These are phyloP conservation scores for Wallemia hederae DNA, from an alignment of 1,284 basidiomycete species.

Conservation along the genomic window DNA sequence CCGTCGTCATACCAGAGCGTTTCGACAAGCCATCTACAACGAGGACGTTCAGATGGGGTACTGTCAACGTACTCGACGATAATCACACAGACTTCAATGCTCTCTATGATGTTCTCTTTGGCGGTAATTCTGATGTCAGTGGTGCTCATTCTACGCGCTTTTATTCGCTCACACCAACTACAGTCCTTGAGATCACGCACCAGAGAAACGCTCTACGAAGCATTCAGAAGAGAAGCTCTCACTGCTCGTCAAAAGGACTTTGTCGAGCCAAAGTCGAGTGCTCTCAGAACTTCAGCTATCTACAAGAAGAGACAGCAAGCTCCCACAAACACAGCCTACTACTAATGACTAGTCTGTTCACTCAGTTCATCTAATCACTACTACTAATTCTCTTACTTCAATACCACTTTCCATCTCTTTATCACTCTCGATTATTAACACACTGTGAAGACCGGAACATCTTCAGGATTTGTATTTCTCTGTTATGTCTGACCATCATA, in stretches of 20 bases:
- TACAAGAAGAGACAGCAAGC: not conserved
- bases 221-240: conserved; percentile 51
- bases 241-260: conserved; percentile 21
- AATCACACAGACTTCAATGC: conserved; percentile 54
- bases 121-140: conserved; percentile 44
- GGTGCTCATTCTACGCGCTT: conserved; percentile 7
- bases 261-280: too few relatives aligned
- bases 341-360: too few relatives aligned
- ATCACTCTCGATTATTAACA: not conserved
- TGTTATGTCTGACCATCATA: not conserved
- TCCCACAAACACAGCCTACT: too few relatives aligned
- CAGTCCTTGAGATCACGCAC: conserved; percentile 46
- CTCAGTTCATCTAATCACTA: too few relatives aligned
- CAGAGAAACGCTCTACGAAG: conserved; percentile 53
- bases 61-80: conserved; percentile 47
- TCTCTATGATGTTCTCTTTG: conserved; percentile 40
- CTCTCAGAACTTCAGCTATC: too few relatives aligned
- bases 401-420: not conserved
- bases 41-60: conserved; percentile 49
- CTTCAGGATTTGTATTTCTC: not conserved
- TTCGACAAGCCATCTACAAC: conserved; percentile 6
- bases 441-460: not conserved
- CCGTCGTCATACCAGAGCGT: conserved; percentile 38
- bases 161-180: conserved; percentile 5
- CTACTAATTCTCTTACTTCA: too few relatives aligned